Base-by-base conservation (phyloP, 2,329 filamentous ascomycete species). In the Calonectria hawksworthii region DNA sequence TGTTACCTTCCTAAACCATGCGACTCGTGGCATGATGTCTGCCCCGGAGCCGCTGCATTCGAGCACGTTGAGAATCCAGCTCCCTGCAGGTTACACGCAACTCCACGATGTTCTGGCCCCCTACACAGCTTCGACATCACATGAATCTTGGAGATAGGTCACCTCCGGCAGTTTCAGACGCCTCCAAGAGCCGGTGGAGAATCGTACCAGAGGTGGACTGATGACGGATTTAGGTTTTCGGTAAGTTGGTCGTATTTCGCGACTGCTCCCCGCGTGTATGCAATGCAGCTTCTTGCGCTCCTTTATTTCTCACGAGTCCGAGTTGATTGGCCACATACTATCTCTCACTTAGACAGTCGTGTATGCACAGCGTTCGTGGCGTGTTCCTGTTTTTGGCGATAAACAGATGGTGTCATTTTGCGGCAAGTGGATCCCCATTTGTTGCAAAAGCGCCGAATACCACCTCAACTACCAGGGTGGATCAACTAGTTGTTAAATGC, bases 171-270 rank as follows among this genome's bases (percentile, higher is more conserved):
- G 23, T 63, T 63, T 63, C n/a, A 63, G 23, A 63, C 9, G 34
- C 56, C 38, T 28, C 34, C 56, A 63, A 63, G 36, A 41, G 56
- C 56, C 56, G 34, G 34, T 63, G 56, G 56, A 63, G 56, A 63
- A 63, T 63, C 56, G 56, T 63, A 63, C 56, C 56, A 63, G 56
- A 63, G 56, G 56, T 63, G 56, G 56, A 44, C 56, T 63, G 56
- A 63, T 63, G 23, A 14, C 34, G 14, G 36, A 28, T 56, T 63
- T 41, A 63, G 56, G 56, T 63, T 63, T 41, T 63, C 56, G 56
- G 56, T 41, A 61, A 61, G 34, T 41, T 61, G 34, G 9, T 18
- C n/a, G 36, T 14, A 18, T 16, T 36, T 18, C 8, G 23, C 34
- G 32, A 61, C 8, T n/a, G 4, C 41, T 9, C 16, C n/a, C 41